Evolutionary conservation across 306 rosid genomes (phyloP).

Genomic region (Sophora flavescens): DNA sequence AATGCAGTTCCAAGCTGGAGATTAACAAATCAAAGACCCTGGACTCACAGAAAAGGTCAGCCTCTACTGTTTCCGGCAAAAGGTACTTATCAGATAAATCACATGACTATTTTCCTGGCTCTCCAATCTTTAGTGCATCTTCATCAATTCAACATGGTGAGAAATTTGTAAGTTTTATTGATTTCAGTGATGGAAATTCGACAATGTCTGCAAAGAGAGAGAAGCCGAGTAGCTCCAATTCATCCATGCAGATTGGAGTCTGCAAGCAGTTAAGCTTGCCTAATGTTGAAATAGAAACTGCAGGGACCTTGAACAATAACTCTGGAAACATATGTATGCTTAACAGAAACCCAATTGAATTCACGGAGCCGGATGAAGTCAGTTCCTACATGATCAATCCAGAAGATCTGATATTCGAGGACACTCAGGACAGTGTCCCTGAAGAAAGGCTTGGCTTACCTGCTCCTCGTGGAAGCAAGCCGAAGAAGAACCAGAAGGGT

Average conservation of each 20-base stretch:
- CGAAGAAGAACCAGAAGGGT: slow-evolving; percentile 50
- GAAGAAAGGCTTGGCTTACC: slow-evolving; percentile 45
- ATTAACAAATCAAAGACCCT: slow-evolving; percentile 47
- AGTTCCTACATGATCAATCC: slow-evolving; percentile 70
- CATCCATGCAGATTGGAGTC: slow-evolving; percentile 44
- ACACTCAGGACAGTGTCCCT: slow-evolving; percentile 45
- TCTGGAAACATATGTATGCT: slow-evolving; percentile 44
- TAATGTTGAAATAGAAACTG: slow-evolving; percentile 39
- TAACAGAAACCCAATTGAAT: slow-evolving; percentile 81
- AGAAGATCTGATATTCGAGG: slow-evolving; percentile 62
- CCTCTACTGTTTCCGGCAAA: slow-evolving; percentile 40
- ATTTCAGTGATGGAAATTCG: slow-evolving; percentile 47
- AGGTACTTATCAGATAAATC: slow-evolving; percentile 52
- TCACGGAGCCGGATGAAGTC: slow-evolving; percentile 58
- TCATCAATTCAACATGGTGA: slow-evolving; percentile 48
- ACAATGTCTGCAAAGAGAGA: slow-evolving; percentile 50
- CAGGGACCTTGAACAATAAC: slow-evolving; percentile 39
- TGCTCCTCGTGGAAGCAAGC: slow-evolving; percentile 48
- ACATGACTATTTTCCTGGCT: slow-evolving; percentile 46
- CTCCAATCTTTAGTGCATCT: slow-evolving; percentile 49
- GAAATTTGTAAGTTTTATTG: slow-evolving; percentile 42
- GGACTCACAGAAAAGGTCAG: slow-evolving; percentile 37
- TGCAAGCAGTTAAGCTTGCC: slow-evolving; percentile 39
- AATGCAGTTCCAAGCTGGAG: slow-evolving; percentile 49
- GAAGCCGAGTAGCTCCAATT: slow-evolving; percentile 46